Evolutionary conservation across 805 yeast genomes (phyloP).

Genomic region (Starmerella etchellsii): DNA sequence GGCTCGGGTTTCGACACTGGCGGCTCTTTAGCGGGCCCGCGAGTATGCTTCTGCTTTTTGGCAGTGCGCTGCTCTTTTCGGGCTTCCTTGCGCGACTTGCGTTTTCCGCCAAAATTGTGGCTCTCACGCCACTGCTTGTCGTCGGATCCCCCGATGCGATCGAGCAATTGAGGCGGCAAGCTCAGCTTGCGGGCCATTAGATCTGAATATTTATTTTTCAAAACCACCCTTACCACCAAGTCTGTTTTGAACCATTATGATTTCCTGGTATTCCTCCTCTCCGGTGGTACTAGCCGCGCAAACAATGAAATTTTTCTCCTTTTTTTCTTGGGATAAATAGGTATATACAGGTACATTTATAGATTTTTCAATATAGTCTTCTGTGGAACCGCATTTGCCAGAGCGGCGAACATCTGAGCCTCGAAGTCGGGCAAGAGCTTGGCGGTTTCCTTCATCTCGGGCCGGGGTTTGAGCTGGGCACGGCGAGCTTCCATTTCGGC

Average conservation of each 20-base stretch:
- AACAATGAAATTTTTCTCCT: no score
- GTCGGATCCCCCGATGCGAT: constrained; percentile 10
- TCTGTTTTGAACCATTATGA: no score
- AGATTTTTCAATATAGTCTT: constrained; percentile 3
- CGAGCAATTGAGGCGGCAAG: constrained; percentile 17
- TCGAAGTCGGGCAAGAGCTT: constrained; percentile 22
- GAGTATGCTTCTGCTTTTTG: constrained; percentile 12
- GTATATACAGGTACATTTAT: no score
- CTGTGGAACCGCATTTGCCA: constrained; percentile 4
- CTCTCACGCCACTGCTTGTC: constrained; percentile 18
- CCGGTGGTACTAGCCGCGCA: no score
- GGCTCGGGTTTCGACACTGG: not conserved
- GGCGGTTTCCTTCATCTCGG: constrained; percentile 23
- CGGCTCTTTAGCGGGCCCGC: not conserved
- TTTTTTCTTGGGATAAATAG: no score
- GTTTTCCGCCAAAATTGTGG: constrained; percentile 14
- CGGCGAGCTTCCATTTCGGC: constrained; percentile 16
- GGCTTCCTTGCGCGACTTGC: constrained; percentile 18
- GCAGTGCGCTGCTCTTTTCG: constrained; percentile 17
- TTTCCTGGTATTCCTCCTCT: no score
- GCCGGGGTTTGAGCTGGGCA: constrained; percentile 20
- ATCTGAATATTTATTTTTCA: not conserved
- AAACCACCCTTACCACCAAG: no score
- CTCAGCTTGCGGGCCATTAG: constrained; percentile 8
- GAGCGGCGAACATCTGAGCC: constrained; percentile 2